Evolutionary conservation across 2,329 filamentous ascomycete species (phyloP), one percentile per base, ranked within the genome.

Genomic region (Aspergillus fumigatus): DNA sequence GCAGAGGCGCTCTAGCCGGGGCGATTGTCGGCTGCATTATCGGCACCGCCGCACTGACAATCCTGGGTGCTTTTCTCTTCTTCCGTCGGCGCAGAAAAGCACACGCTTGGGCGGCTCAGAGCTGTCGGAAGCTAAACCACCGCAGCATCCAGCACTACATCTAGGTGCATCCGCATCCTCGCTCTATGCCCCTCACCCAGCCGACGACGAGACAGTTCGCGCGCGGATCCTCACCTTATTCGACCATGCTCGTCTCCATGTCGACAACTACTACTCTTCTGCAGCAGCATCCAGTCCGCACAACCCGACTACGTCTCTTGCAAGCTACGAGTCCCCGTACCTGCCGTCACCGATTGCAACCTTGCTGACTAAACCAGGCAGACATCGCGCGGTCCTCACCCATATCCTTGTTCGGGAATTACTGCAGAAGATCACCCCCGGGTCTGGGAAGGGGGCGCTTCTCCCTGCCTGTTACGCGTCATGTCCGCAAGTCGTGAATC

Each of bases 221-320:
- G 56, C 38, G 6, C 59, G 63, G 4, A 62, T 73, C 21, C 63
- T 67, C 47, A 66, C 66, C 0, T 50, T 75, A 1, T 68, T 72
- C 55, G 70, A 74, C 41, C 70, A 71, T 50, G 66, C 69, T 23
- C 60, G 65, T 41, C 60, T 72, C 1, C 72, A 75, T 54, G 61
- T 74, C 25, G 72, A 75, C 23, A 74, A 74, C 51, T 74, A 69
- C 52, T 75, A 75, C 52, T 48, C 60, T 3, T 47, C 52, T 6
- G 26, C 10, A 32, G 29, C 29, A 10, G 10, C 29, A 32, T 32
- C 29, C 10, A 32, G 1, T 32, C 29, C 4, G 25, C 2, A 27
- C 27, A 3, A 23, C 56, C 17, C 25, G 41, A n/a, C 41, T 55
- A 9, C 40, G 38, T 32, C 40, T 50, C 3, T 48, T 58, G 19